These are phyloP conservation scores for Clarkia xantiana DNA, from an alignment of 345 rosid species.

Conservation along the genomic window DNA sequence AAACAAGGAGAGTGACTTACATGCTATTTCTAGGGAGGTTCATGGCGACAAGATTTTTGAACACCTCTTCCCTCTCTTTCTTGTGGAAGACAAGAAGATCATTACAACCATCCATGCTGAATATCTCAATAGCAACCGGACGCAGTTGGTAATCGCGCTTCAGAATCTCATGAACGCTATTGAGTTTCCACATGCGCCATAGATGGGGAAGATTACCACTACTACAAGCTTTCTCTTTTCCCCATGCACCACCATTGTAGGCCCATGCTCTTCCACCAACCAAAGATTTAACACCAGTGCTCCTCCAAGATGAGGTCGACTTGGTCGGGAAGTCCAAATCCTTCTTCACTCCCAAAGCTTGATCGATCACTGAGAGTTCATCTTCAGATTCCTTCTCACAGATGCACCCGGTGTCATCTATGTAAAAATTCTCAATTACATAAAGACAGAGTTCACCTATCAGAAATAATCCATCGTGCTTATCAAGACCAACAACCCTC, in stretches of 20 bases:
- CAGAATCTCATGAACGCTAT: conserved; percentile 85
- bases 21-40: conserved; percentile 94
- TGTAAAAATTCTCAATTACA: conserved; percentile 85
- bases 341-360: conserved; percentile 97
- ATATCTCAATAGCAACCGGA: conserved; percentile 96
- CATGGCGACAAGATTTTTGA: conserved; percentile 86
- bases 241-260: conserved; percentile 99
- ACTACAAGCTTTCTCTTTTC: conserved; percentile 71
- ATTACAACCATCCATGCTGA: conserved; percentile 98
- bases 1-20: conserved; percentile 27
- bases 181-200: conserved; percentile 98
- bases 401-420: conserved; percentile 68
- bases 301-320: conserved; percentile 68
- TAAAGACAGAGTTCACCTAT: conserved; percentile 85
- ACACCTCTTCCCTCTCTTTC: conserved; percentile 98
- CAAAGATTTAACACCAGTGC: conserved; percentile 41
- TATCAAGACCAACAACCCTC: conserved; percentile 92
- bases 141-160: conserved; percentile 99
- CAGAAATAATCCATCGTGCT: conserved; percentile 93
- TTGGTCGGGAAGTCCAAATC: conserved; percentile 90
- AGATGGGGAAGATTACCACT: conserved; percentile 81
- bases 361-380: conserved; percentile 97
- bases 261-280: conserved; percentile 99
- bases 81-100: conserved; percentile 96
- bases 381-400: conserved; percentile 94